Base-by-base conservation (phyloP, 495 filamentous ascomycete genomes). In the Bryoglossum gracile region DNA sequence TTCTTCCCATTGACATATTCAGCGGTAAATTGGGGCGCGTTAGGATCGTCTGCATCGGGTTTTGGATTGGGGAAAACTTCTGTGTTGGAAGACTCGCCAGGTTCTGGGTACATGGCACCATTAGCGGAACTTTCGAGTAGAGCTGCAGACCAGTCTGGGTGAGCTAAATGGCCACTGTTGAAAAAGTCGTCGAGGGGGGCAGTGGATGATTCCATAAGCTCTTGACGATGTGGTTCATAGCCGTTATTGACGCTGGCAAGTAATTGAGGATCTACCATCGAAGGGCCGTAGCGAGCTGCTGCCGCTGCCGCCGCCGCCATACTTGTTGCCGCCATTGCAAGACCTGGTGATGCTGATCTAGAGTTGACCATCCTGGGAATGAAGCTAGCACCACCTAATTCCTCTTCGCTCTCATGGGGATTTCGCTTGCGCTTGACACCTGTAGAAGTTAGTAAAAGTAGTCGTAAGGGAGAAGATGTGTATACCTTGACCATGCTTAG, bases 11-110 rank as follows among this genome's bases (percentile, higher is more conserved):
- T 70, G 2, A 70, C 73, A 62, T 72, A 77, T 48, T 80, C 78
- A 35, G 78, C 70, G 17, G 69, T 73, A 51, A 79, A 81, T 18
- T 75, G 75, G 25, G 75, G 75, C 17, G 76, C 70, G 43, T 73
- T 66, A 8, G 69, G 66, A 3, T 71, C 69, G 48, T 77, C 76
- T 66, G 77, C 75, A 2, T 75, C 74, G 59, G 77, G 75, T 2
- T 41, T 40, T 42, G 39, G 35, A 37, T 53, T 53, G 3, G 39
- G 25, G 18, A 13, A 9, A 37, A 36, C 43, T 46, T 21, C n/a
- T n/a, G n/a, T n/a, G n/a, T n/a, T n/a, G n/a, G n/a, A n/a, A n/a
- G n/a, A n/a, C n/a, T n/a, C n/a, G 1, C 13, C 35, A 19, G 6
- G 35, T 18, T 38, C 35, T 0, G 35, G 22, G 35, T 38, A 19